Base-by-base conservation (phyloP, 148 eudicot species). In the Heliamphora exappendiculata region DNA sequence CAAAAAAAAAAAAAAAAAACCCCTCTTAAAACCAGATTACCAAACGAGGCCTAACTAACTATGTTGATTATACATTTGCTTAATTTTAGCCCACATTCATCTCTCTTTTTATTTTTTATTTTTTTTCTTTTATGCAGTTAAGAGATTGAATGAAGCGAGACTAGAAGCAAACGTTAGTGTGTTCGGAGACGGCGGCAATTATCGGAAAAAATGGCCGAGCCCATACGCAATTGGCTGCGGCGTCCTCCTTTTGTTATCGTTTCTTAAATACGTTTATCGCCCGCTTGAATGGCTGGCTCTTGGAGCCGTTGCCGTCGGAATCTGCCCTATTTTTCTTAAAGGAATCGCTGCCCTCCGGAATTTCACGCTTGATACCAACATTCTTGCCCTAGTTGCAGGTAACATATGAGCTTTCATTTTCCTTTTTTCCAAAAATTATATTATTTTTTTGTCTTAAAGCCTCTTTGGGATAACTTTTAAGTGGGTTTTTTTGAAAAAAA, bases 331-430 rank as follows among this genome's bases (percentile, higher is more conserved):
- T 74, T 7, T 85, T 1, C 45, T 82, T 37, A 82, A 81, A 76
- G 91, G 85, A 22, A 2, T 72, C 0, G 83, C 91, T 11, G 89
- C 97, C 0, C 4, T 90, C 2, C 82, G 88, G 36, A 92, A 87
- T 72, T 72, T 84, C 50, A 84, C 85, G 17, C 81, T 92, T 22
- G 97, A 94, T 29, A 83, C 89, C 77, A 92, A 91, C 83, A 87
- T 88, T 67, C 91, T 94, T 28, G 85, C 87, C 50, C 77, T 92
- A 33, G 81, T 92, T 79, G 85, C 98, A 77, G 98, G 98, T 94
- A 84, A 65, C 19, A 9, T 12, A 0, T 34, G 5, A n/a, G n/a
- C n/a, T n/a, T n/a, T n/a, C n/a, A n/a, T n/a, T n/a, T n/a, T n/a
- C n/a, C n/a, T n/a, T n/a, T n/a, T n/a, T n/a, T n/a, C n/a, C n/a